These are phyloP conservation scores for Clarkia xantiana DNA, from an alignment of 345 rosid genomes.

Conservation along the genomic window DNA sequence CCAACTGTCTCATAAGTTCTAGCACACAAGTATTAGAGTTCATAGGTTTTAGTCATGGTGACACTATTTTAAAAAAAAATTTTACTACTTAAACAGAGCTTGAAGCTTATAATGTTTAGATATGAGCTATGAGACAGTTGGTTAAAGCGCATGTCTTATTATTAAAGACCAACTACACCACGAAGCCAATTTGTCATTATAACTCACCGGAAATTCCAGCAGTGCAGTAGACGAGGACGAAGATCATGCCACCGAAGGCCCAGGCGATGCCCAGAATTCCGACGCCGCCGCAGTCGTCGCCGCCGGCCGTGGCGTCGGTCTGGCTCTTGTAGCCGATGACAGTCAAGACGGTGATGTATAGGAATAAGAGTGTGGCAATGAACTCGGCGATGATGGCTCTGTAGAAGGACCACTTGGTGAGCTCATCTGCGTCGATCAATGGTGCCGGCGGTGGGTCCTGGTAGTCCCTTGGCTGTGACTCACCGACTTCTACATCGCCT, in stretches of 20 bases:
- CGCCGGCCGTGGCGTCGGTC: constrained; percentile 7
- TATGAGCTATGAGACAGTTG: too few species aligned
- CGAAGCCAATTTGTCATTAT: too few species aligned
- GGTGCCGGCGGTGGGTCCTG: constrained; percentile 34
- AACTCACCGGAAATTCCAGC: constrained; percentile 28
- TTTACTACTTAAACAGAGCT: too few species aligned
- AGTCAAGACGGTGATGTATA: constrained; percentile 28
- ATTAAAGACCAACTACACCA: too few species aligned
- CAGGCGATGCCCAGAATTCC: constrained; percentile 33
- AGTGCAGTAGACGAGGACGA: constrained; percentile 31
- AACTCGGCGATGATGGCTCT: constrained; percentile 34
- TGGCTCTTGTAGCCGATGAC: constrained; percentile 30
- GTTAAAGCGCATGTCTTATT: too few species aligned
- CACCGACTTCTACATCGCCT: constrained; percentile 18
- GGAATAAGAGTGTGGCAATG: constrained; percentile 27
- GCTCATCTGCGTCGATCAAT: constrained; percentile 22
- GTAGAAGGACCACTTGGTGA: constrained; percentile 26
- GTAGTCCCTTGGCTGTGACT: constrained; percentile 23
- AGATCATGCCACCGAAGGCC: constrained; percentile 41
- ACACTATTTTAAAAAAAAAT: too few species aligned
- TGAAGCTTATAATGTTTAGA: too few species aligned
- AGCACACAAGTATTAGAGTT: too few species aligned
- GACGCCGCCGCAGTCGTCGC: constrained; percentile 19
- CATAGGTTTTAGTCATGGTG: too few species aligned
- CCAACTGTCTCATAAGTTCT: too few species aligned